Evolutionary conservation across 2,329 filamentous ascomycete species (phyloP).

Genomic region (Colletotrichum coccodes): DNA sequence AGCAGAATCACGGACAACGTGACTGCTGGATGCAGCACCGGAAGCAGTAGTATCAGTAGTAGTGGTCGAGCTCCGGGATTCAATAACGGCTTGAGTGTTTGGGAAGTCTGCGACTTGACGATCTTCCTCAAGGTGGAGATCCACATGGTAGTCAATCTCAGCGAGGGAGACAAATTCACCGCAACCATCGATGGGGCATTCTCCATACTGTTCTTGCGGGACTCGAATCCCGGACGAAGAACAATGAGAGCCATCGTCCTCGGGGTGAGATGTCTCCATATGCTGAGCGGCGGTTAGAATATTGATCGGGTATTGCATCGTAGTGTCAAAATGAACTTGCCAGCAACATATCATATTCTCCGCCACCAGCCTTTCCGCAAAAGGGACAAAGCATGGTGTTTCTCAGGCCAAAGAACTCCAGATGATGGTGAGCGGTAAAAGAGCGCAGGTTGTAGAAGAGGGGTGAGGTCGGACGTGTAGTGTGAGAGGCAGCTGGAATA

Average conservation of each 20-base stretch:
- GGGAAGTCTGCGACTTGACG: slow-evolving; percentile 19
- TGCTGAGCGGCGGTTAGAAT: slow-evolving; percentile 35
- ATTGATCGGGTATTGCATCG: not conserved
- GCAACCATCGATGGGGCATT: slow-evolving; percentile 57
- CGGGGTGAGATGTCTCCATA: slow-evolving; percentile 41
- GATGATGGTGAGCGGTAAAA: not conserved
- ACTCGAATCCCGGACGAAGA: slow-evolving; percentile 39
- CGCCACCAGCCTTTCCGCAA: slow-evolving; percentile 42
- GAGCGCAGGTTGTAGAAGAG: not conserved
- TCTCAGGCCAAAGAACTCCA: slow-evolving; percentile 7
- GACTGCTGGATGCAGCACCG: not conserved
- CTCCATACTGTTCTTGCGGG: slow-evolving; percentile 35
- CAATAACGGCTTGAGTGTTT: slow-evolving; percentile 1
- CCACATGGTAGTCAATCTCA: slow-evolving; percentile 68
- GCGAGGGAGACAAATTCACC: slow-evolving; percentile 62
- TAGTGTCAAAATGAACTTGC: slow-evolving; percentile 37
- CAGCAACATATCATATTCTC: slow-evolving; percentile 47
- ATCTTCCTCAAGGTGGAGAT: slow-evolving; percentile 63
- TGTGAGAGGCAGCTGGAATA: not conserved
- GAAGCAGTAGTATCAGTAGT: not conserved
- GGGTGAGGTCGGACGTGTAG: not conserved
- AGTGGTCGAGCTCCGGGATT: not conserved
- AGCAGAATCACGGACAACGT: not conserved
- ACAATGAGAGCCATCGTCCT: slow-evolving; percentile 14
- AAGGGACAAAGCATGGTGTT: slow-evolving; percentile 43